Evolutionary conservation across 768 basidiomycete genomes (phyloP).

Genomic region (Gymnopilus junonius): DNA sequence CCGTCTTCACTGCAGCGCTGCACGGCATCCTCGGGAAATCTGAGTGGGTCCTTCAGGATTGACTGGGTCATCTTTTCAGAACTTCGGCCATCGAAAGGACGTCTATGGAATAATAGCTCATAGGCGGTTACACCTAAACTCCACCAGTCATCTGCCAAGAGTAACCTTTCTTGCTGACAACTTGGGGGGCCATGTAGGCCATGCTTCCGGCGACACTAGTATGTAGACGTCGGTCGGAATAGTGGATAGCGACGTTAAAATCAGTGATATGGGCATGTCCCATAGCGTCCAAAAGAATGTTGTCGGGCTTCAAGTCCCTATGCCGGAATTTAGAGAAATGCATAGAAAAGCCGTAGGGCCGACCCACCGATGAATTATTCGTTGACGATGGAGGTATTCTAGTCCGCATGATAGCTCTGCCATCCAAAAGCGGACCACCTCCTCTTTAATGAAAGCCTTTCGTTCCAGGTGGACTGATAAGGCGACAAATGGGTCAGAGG

Average conservation of each 20-base stretch:
- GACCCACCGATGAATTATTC: constrained; percentile 91
- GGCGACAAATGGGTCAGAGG: not conserved
- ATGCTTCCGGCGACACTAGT: constrained; percentile 97
- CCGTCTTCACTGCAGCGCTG: constrained; percentile 69
- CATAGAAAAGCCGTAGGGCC: not conserved
- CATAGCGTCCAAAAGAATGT: constrained; percentile 89
- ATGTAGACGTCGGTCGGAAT: constrained; percentile 85
- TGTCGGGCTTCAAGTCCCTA: constrained; percentile 97
- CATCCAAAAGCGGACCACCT: constrained; percentile 83
- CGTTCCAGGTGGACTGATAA: constrained; percentile 82
- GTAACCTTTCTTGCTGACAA: constrained; percentile 91
- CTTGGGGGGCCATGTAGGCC: constrained; percentile 99
- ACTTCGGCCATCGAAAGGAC: constrained; percentile 91
- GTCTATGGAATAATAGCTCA: constrained; percentile 81
- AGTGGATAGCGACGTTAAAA: constrained; percentile 99
- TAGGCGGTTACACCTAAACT: constrained; percentile 89
- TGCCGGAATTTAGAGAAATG: constrained; percentile 15
- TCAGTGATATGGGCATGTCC: constrained; percentile 98
- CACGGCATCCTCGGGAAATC: constrained; percentile 72
- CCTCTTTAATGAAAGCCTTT: constrained; percentile 65
- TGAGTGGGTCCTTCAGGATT: constrained; percentile 80
- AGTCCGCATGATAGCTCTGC: constrained; percentile 87
- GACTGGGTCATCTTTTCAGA: constrained; percentile 87
- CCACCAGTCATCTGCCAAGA: constrained; percentile 96
- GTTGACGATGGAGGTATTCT: constrained; percentile 87